Conservation (phyloP, 305 asterid species). For the Rubia balearica region DNA sequence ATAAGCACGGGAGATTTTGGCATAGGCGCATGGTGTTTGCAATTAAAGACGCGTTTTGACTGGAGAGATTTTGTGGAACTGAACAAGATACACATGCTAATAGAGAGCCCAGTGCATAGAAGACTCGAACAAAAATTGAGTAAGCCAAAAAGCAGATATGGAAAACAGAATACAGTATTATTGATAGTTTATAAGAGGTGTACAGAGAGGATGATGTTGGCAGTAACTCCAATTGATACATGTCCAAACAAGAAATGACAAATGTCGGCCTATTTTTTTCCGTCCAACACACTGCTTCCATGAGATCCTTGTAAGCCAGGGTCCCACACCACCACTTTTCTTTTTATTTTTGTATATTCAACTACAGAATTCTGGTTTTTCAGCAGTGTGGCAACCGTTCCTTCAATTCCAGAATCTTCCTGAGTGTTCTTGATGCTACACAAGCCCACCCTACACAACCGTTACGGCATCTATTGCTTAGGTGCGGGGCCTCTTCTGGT, state of each 20-base stretch:
- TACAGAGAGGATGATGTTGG: not conserved
- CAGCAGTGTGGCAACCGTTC: too few relatives aligned
- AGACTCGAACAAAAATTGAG: too few relatives aligned
- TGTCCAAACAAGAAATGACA: not conserved
- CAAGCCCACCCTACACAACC: too few relatives aligned
- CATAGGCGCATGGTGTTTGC: too few relatives aligned
- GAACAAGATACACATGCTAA: too few relatives aligned
- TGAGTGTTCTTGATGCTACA: not conserved
- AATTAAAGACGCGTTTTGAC: too few relatives aligned
- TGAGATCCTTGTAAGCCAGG: not conserved
- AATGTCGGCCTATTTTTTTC: slow-evolving; percentile 5
- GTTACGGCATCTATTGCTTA: too few relatives aligned
- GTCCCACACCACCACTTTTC: not conserved
- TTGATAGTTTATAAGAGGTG: not conserved
- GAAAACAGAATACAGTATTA: too few relatives aligned
- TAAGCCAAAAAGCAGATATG: too few relatives aligned
- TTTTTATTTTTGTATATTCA: not conserved
- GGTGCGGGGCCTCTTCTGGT: not conserved
- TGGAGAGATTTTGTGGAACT: too few relatives aligned
- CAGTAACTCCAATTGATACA: not conserved
- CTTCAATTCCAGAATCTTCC: not conserved
- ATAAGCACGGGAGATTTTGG: too few relatives aligned
- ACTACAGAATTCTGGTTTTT: not conserved
- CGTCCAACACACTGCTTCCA: slow-evolving; percentile 14
- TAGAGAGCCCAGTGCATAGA: too few relatives aligned